Evolutionary conservation across 2,329 filamentous ascomycete species (phyloP).

Genomic region (Penicillium aurantiogriseum): DNA sequence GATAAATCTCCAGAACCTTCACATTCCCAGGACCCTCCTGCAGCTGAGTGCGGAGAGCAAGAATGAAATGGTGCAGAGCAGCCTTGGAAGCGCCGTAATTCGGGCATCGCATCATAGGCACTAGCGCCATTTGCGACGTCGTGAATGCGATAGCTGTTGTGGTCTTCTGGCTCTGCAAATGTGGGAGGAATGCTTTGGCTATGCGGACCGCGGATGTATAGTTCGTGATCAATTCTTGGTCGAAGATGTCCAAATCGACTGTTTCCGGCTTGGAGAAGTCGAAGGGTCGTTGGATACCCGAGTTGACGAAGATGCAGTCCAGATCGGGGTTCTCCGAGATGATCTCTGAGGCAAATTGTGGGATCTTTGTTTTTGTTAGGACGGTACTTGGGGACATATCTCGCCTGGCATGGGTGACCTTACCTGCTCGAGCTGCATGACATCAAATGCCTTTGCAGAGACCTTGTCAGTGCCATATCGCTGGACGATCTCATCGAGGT

Average conservation of each 20-base stretch:
- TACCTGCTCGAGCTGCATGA: neutral
- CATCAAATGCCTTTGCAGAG: neutral
- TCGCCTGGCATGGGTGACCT: neutral
- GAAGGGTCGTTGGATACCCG: neutral
- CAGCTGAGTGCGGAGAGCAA: neutral
- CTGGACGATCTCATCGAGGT: neutral
- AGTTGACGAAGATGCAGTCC: neutral
- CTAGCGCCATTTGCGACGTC: neutral
- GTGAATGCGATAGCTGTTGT: neutral
- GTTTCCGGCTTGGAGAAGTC: neutral
- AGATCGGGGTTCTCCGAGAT: neutral
- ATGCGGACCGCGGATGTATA: neutral
- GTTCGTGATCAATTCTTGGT: neutral
- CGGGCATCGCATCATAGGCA: neutral
- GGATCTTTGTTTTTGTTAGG: neutral
- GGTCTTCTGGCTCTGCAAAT: neutral
- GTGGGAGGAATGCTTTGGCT: neutral
- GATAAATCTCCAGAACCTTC: neutral
- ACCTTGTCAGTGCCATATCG: neutral
- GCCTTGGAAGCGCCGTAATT: neutral
- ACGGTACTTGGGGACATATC: neutral
- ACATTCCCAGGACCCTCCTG: neutral
- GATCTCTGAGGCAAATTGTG: neutral
- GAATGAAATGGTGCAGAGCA: neutral
- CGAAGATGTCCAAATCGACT: neutral